phyloP scores from a whole-genome alignment of 345 rosid genomes.

The Gossypium raimondii region DNA sequence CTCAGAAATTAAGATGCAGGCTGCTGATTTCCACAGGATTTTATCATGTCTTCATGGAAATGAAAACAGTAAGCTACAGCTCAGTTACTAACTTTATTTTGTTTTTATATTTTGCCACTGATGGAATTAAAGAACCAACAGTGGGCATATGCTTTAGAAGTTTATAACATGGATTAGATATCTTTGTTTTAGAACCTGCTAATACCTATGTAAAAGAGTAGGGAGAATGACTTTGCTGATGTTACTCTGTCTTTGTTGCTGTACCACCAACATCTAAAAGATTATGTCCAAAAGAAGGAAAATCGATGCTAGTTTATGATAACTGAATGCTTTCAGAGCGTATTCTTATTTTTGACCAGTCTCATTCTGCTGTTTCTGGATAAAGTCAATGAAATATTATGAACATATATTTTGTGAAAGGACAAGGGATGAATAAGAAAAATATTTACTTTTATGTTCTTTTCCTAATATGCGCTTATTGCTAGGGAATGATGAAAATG shows the following conservation, averaged over 20 bases:
- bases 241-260: not conserved
- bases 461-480: slow-evolving; percentile 24
- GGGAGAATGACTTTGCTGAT: not conserved
- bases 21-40: slow-evolving; percentile 49
- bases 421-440: not conserved
- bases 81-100: not conserved
- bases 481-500: slow-evolving; percentile 44
- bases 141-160: not conserved
- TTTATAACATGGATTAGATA: not conserved
- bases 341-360: slow-evolving; percentile 14
- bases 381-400: slow-evolving; percentile 5
- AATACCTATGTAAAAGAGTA: not conserved
- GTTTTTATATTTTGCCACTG: not conserved
- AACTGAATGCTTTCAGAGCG: not conserved
- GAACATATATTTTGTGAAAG: not conserved
- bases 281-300: slow-evolving; percentile 8
- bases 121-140: not conserved
- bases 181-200: slow-evolving; percentile 9
- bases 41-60: slow-evolving; percentile 38
- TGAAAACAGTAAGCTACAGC: slow-evolving; percentile 45
- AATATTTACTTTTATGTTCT: not conserved
- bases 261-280: not conserved
- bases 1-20: slow-evolving; percentile 59
- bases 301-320: not conserved
- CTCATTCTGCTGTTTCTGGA: slow-evolving; percentile 1